phyloP scores from a whole-genome alignment of 768 basidiomycete species.

The Asterophora lycoperdoides region DNA sequence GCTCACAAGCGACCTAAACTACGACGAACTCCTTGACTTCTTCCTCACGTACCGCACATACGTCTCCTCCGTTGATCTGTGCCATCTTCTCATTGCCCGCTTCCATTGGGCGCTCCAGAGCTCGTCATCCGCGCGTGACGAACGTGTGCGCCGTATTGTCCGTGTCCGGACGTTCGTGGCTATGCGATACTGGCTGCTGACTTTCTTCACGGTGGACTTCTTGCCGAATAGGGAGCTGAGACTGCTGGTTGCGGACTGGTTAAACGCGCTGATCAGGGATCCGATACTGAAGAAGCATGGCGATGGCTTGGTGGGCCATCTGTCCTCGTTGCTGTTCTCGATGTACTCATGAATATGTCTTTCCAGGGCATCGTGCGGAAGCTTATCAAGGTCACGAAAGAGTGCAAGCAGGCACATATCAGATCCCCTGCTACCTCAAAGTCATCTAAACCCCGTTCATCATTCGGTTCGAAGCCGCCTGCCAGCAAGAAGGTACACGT shows the following conservation, averaged over 20 bases:
- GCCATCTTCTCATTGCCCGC: slow-evolving; percentile 76
- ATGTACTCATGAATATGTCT: slow-evolving; percentile 7
- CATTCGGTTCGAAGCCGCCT: slow-evolving; percentile 31
- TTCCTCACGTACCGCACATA: slow-evolving; percentile 92
- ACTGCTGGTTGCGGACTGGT: slow-evolving; percentile 67
- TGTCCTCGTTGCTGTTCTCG: not conserved
- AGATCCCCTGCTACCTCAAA: slow-evolving; percentile 33
- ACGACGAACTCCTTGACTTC: slow-evolving; percentile 84
- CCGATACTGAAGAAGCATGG: slow-evolving; percentile 60
- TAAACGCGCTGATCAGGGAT: slow-evolving; percentile 73
- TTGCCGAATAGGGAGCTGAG: slow-evolving; percentile 76
- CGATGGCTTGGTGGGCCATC: slow-evolving; percentile 64
- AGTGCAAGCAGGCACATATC: slow-evolving; percentile 69
- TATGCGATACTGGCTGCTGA: slow-evolving; percentile 85
- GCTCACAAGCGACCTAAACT: slow-evolving; percentile 79
- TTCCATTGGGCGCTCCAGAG: slow-evolving; percentile 84
- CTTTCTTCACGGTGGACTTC: slow-evolving; percentile 89
- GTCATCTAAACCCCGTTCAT: slow-evolving; percentile 27
- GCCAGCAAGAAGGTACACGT: slow-evolving; percentile 39
- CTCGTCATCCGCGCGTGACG: slow-evolving; percentile 50
- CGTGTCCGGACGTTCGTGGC: slow-evolving; percentile 88
- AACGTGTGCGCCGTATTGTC: slow-evolving; percentile 70
- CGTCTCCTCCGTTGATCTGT: slow-evolving; percentile 72
- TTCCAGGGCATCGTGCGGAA: slow-evolving; percentile 73
- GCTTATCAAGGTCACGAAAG: slow-evolving; percentile 78